A percentile compares a stretch with the other conserved stretches of the same genome.
These are phyloP conservation scores for Stylonectria norvegica DNA, from an alignment of 2,329 filamentous ascomycete genomes.

Conservation along the genomic window DNA sequence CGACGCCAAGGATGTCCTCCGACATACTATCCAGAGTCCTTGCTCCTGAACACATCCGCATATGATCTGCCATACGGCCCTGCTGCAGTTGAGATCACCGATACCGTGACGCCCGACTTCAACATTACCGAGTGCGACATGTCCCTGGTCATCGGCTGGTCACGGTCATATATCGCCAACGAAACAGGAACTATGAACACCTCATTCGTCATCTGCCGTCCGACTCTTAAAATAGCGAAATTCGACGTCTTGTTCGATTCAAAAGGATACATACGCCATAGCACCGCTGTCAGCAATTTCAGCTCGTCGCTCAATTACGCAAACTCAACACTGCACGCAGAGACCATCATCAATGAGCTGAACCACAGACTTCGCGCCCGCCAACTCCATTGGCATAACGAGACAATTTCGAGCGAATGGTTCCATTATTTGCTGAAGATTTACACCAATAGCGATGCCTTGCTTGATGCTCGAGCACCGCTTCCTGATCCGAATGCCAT, in stretches of 20 bases:
- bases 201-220: neutral
- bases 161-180: too few relatives aligned
- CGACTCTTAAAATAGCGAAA: constrained; percentile 2
- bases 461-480: neutral
- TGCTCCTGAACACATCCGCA: too few relatives aligned
- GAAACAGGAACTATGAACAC: neutral
- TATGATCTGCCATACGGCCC: too few relatives aligned
- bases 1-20: too few relatives aligned
- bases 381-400: neutral
- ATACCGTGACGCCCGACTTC: too few relatives aligned
- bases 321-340: neutral
- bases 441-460: neutral
- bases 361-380: neutral
- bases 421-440: neutral
- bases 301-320: neutral
- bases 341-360: neutral
- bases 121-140: too few relatives aligned
- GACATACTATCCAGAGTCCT: too few relatives aligned
- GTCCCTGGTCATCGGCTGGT: too few relatives aligned
- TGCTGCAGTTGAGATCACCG: too few relatives aligned
- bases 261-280: neutral
- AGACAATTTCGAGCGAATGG: neutral
- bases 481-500: constrained; percentile 1
- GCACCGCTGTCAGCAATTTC: neutral
- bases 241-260: constrained; percentile 2